Percentiles rank a stretch among this genome's conserved stretches.
These are phyloP conservation scores for Dendrobium chrysotoxum DNA, from an alignment of 106 monocot species.

Conservation along the genomic window DNA sequence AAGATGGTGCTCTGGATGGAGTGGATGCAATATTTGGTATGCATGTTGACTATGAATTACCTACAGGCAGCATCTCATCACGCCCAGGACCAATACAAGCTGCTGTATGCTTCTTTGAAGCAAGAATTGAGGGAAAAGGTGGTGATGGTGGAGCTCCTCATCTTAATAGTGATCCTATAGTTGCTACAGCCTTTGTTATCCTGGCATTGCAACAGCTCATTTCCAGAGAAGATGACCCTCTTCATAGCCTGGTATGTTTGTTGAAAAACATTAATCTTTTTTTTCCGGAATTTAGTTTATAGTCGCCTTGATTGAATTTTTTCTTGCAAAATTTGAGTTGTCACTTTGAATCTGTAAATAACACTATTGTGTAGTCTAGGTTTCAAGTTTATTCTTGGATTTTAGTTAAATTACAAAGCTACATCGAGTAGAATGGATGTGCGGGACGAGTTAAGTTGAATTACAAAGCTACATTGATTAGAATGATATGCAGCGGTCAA, in stretches of 20 bases:
- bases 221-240: conserved; percentile 66
- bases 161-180: conserved; percentile 52
- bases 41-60: conserved; percentile 41
- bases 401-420: too few relatives aligned
- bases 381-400: too few relatives aligned
- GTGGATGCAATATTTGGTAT: conserved; percentile 73
- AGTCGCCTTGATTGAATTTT: too few relatives aligned
- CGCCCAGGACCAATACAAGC: conserved; percentile 58
- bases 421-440: too few relatives aligned
- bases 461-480: too few relatives aligned
- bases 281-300: too few relatives aligned
- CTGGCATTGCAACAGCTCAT: conserved; percentile 67
- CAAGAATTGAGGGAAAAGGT: conserved; percentile 47
- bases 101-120: conserved; percentile 60
- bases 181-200: conserved; percentile 66
- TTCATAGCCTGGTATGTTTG: conserved; percentile 44
- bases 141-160: conserved; percentile 44
- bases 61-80: conserved; percentile 55
- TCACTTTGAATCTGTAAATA: too few relatives aligned
- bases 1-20: conserved; percentile 65
- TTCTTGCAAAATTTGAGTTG: too few relatives aligned
- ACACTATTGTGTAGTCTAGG: too few relatives aligned
- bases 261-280: not conserved
- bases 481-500: too few relatives aligned
- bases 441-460: too few relatives aligned